Base-by-base conservation (phyloP, 305 asterid species). In the Vinca major region DNA sequence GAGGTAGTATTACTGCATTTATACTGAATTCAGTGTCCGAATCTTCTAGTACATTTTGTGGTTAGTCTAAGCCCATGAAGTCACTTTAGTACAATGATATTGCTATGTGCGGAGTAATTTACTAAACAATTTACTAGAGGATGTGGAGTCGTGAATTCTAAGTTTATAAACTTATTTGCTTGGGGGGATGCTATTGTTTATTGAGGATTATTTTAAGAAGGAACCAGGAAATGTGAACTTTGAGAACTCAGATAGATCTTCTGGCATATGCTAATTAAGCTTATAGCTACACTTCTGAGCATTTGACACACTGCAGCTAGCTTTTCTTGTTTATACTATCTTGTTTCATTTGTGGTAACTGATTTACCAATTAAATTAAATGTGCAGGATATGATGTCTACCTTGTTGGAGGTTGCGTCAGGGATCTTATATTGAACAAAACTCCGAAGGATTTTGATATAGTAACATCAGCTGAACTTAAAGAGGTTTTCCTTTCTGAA, bases 381-480 rank as follows among this genome's bases (percentile, higher is more conserved):
- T 12, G 4, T 56, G 55, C 75, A 75, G 79, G 79, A 56, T 75
- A 57, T 47, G 72, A 71, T 21, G 79, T 75, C 65, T 75, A 75
- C 58, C 79, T 75, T 50, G 79, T 75, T 13, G 79, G 79, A 54
- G 79, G 75, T 60, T 75, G 79, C 51, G 79, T 71, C 67, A 68
- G 79, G 63, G 79, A 75, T 66, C 79, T 75, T 65, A 66, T 75
- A 50, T 56, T 75, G 69, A 39, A 75, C 53, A 75, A 50, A 75
- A 75, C 71, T 52, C 79, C 79, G 4, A 71, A 75, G 56, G 75
- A 75, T 65, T 75, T 75, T 51, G 75, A 70, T 60, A 55, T 75
- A 47, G 52, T 75, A 70, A 75, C 79, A n/a, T 75, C 79, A 26
- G 79, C 79, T 70, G 79, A 75, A 62, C 78, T 74, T 64, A 74